Evolutionary conservation across 2,329 filamentous ascomycete genomes (phyloP), one percentile per base, ranked within the genome.

Genomic region (Diaporthe caulivora): DNA sequence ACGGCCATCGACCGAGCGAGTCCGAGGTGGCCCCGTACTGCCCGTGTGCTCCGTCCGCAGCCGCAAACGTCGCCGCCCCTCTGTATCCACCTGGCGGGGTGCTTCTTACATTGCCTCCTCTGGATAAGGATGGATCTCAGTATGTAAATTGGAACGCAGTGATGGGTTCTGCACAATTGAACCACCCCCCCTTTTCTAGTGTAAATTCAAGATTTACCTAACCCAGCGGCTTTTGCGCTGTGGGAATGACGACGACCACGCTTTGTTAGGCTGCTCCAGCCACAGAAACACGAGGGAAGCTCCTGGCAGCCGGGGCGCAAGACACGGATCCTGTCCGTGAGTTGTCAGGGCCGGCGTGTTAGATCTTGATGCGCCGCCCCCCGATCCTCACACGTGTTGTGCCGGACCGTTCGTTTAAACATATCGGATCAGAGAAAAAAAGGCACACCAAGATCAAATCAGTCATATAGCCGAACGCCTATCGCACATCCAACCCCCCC

Each of bases 301-400:
- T 51, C 60, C 60, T 51, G 29, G 60, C 29, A 65, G 44, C 60
- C 26, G 13, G 60, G 13, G 7, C 44, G 31, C 26, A n/a, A n/a
- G 34, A 34, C 60, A 65, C 60, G 29, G 44, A 65, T 44, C 10
- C 60, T 37, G 42, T 65, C 60, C 60, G 44, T 65, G 60, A 65
- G 60, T 29, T 51, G 44, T 65, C 60, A 49, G 60, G 29, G 31
- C 60, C 60, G 60, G 60, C 60, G 60, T 65, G 60, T 65, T 65
- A 65, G 60, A 65, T 65, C 60, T 65, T 65, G 60, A 65, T 65
- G 44, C 60, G 24, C 37, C 37, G 11, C 7, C 6, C 11, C 26
- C 60, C 60, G 60, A 65, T 65, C 60, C 60, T 65, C 55, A 42
- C 55, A 58, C 31, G 55, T 40, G 34, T 31, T 47, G 53, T 57